These are phyloP conservation scores for Hibiscus mutabilis DNA, from an alignment of 345 rosid genomes.

Conservation along the genomic window DNA sequence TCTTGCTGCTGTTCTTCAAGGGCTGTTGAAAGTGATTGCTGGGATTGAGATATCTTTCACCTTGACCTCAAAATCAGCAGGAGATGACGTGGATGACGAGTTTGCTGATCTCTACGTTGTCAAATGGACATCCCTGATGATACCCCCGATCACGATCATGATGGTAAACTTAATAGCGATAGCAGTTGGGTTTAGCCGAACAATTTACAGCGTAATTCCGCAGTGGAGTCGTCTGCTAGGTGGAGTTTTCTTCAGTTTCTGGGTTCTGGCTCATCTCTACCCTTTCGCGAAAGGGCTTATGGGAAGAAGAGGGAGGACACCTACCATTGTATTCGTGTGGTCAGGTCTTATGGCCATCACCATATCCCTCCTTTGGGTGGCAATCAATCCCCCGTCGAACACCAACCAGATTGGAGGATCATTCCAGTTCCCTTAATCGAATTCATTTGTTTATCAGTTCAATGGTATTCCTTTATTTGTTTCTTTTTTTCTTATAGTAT, in stretches of 20 bases:
- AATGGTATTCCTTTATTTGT: slow-evolving; percentile 19
- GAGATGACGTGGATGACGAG: slow-evolving; percentile 90
- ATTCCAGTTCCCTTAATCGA: slow-evolving; percentile 76
- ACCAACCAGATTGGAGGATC: slow-evolving; percentile 74
- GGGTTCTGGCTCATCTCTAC: slow-evolving; percentile 98
- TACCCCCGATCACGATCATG: slow-evolving; percentile 87
- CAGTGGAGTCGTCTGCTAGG: slow-evolving; percentile 86
- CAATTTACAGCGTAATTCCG: slow-evolving; percentile 74
- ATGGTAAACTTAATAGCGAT: slow-evolving; percentile 88
- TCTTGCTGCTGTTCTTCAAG: slow-evolving; percentile 94
- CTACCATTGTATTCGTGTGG: slow-evolving; percentile 95
- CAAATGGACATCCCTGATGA: slow-evolving; percentile 86
- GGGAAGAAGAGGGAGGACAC: slow-evolving; percentile 98
- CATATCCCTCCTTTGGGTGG: slow-evolving; percentile 95
- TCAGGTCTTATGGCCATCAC: slow-evolving; percentile 92
- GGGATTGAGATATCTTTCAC: slow-evolving; percentile 96
- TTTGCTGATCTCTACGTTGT: slow-evolving; percentile 80
- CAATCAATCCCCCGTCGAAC: slow-evolving; percentile 79
- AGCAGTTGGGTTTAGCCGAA: slow-evolving; percentile 89
- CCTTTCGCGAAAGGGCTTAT: slow-evolving; percentile 95
- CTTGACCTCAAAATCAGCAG: slow-evolving; percentile 72
- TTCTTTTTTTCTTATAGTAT: not conserved
- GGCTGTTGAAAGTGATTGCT: slow-evolving; percentile 78
- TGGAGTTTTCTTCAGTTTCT: slow-evolving; percentile 96
- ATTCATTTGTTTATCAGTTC: slow-evolving; percentile 18